Evolutionary conservation across 106 monocot genomes (phyloP).

Genomic region (Dendrobium chrysotoxum): DNA sequence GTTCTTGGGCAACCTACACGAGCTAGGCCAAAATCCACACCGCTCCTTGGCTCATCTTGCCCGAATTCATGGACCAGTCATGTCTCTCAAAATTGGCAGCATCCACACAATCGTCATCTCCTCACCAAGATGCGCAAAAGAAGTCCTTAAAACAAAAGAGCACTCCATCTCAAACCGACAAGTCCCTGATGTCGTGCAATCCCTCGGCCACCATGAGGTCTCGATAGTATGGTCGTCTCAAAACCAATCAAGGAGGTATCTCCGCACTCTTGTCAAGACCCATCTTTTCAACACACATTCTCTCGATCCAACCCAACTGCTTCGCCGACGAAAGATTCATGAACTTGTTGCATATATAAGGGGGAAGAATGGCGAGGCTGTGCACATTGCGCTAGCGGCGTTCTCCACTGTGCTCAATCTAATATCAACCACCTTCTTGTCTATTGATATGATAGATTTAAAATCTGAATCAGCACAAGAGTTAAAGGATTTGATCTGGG

Average conservation of each 20-base stretch:
- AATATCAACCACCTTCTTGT: slow-evolving; percentile 20
- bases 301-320: neutral
- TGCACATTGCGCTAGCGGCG: slow-evolving; percentile 7
- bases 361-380: neutral
- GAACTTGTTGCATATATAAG: neutral
- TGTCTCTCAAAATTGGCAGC: too few species aligned
- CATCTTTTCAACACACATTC: too few species aligned
- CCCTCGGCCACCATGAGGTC: neutral
- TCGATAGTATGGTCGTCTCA: neutral
- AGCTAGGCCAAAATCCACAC: too few species aligned
- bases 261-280: neutral
- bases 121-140: too few species aligned
- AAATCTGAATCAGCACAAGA: slow-evolving; percentile 9
- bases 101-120: too few species aligned
- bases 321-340: neutral
- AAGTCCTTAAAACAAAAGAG: too few species aligned
- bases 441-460: slow-evolving; percentile 8
- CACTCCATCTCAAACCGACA: too few species aligned
- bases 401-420: slow-evolving; percentile 19
- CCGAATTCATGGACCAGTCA: too few species aligned
- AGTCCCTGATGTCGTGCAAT: neutral
- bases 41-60: too few species aligned
- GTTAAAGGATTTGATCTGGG: slow-evolving; percentile 10
- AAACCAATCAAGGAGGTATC: neutral
- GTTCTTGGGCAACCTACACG: too few species aligned